Base-by-base conservation (phyloP, 2,329 filamentous ascomycete species). In the Thielaviopsis ethacetica region DNA sequence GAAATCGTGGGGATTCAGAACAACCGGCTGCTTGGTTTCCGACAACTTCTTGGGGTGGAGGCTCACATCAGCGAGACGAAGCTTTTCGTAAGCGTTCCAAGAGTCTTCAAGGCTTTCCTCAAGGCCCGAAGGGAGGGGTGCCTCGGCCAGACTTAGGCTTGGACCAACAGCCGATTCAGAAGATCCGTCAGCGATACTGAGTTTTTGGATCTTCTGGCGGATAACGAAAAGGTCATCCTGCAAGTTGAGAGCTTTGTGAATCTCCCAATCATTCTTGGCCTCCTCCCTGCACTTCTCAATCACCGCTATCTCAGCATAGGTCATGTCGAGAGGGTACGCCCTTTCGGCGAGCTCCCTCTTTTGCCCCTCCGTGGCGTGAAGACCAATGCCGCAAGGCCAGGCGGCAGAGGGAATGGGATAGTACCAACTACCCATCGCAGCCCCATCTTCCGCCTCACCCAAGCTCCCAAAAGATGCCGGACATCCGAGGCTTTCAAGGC, bases 361-460 rank as follows among this genome's bases (percentile, higher is more conserved):
- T 30, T 55, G 54, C 10, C 55, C 26, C 21, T 38, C 30, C 15
- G 61, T 59, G 19, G 61, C 61, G n/a, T 27, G 17, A 24, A 57
- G 52, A 21, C 55, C 59, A 19, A 57, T 38, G 59, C 53, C 50
- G 57, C 59, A 56, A 62, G 54, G 60, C 63, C 61, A 61, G 62
- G 64, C 57, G 64, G 62, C 50, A 22, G 15, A 19, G 44, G 41
- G 61, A 51, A 44, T 59, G 26, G 60, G 63, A 44, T 30, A 57
- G 61, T 26, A 30, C 63, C 62, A 34, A 38, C 65, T 65, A 62
- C 64, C 64, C 22, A 68, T 66, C 57, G 10, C 3, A 9, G 3
- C 10, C 6, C 15, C 38, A n/a, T 44, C 15, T n/a, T 44, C 15
- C 30, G 30, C 30, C 7, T 34, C 30, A 2, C 2, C 7, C 30